phyloP scores from a whole-genome alignment of 208 protist species.

The Herpetomonas samuelpessoai region DNA sequence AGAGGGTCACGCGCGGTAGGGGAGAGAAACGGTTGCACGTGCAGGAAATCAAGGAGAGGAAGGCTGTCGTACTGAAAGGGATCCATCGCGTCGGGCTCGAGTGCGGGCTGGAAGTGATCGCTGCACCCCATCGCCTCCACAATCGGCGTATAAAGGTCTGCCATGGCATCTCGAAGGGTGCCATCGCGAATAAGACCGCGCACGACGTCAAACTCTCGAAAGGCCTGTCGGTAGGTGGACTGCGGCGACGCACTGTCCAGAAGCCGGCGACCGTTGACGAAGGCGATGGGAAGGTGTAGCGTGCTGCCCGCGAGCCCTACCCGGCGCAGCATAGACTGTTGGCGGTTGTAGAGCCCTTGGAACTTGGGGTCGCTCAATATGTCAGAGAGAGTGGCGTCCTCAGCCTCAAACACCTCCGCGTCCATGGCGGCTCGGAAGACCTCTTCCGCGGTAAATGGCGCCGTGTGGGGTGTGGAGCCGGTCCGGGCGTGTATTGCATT shows the following conservation, averaged over 20 bases:
- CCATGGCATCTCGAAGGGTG: slow-evolving; percentile 20
- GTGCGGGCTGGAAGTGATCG: slow-evolving; percentile 13
- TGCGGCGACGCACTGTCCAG: slow-evolving; percentile 22
- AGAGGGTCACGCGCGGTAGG: too few species aligned
- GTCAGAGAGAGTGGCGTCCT: slow-evolving; percentile 13
- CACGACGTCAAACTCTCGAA: too few species aligned
- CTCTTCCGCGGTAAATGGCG: neutral
- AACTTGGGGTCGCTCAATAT: slow-evolving; percentile 21
- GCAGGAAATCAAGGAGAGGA: slow-evolving; percentile 2
- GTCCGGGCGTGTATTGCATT: too few species aligned
- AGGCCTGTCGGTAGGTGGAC: too few species aligned
- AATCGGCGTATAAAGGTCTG: slow-evolving; percentile 49
- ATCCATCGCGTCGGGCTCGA: neutral
- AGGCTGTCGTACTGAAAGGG: neutral
- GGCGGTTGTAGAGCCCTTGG: slow-evolving; percentile 25
- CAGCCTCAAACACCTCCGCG: neutral
- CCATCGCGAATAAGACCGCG: too few species aligned
- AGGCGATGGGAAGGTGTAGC: neutral
- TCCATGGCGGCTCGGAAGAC: slow-evolving; percentile 5
- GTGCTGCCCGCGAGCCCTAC: slow-evolving; percentile 8
- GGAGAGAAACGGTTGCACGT: neutral
- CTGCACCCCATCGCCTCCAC: slow-evolving; percentile 13
- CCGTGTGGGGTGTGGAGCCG: too few species aligned
- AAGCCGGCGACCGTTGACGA: slow-evolving; percentile 77
- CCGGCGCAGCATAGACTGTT: slow-evolving; percentile 28